A percentile compares a stretch with the other conserved stretches of the same genome.
phyloP scores from a whole-genome alignment of 2,329 filamentous ascomycete species.

The Arthrinium phaeospermum region DNA sequence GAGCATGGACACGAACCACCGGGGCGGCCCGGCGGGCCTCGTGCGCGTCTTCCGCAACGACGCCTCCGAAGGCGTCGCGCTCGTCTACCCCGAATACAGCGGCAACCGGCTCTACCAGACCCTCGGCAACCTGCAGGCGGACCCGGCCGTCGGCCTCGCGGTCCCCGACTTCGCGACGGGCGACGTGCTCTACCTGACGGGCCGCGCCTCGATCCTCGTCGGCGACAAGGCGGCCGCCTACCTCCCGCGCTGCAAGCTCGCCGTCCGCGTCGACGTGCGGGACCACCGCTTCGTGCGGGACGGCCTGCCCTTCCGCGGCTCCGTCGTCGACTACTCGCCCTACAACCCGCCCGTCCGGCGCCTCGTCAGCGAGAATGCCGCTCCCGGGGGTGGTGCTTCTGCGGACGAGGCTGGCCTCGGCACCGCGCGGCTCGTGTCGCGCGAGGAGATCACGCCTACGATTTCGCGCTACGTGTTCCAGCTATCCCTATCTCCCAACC shows the following conservation, averaged over 20 bases:
- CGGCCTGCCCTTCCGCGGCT: constrained; percentile 72
- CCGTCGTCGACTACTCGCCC: constrained; percentile 65
- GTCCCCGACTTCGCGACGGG: constrained; percentile 78
- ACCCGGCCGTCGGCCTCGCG: constrained; percentile 70
- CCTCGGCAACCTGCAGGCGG: constrained; percentile 74
- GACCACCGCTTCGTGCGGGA: constrained; percentile 66
- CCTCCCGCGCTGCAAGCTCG: constrained; percentile 74
- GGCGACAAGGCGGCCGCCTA: constrained; percentile 65
- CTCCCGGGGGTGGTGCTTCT: background rate
- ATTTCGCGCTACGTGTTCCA: constrained; percentile 68
- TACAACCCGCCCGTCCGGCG: constrained; percentile 79
- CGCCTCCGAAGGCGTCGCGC: constrained; percentile 46
- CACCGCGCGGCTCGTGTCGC: constrained; percentile 62
- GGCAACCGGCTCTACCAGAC: constrained; percentile 87
- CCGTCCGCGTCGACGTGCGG: constrained; percentile 69
- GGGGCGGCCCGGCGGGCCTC: constrained; percentile 78
- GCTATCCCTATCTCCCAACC: constrained; percentile 32
- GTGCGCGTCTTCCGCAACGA: constrained; percentile 69
- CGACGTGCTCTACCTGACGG: constrained; percentile 76
- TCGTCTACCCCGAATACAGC: constrained; percentile 84
- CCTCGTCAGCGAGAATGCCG: constrained; percentile 61
- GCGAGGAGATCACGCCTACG: constrained; percentile 66
- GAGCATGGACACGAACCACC: constrained; percentile 84
- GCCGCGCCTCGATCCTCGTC: constrained; percentile 68
- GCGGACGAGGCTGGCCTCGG: constrained; percentile 28